A percentile compares a stretch with the other conserved stretches of the same genome.
These are phyloP conservation scores for Coix lacrymajobi DNA, from an alignment of 176 grass and related monocot species.

Conservation along the genomic window DNA sequence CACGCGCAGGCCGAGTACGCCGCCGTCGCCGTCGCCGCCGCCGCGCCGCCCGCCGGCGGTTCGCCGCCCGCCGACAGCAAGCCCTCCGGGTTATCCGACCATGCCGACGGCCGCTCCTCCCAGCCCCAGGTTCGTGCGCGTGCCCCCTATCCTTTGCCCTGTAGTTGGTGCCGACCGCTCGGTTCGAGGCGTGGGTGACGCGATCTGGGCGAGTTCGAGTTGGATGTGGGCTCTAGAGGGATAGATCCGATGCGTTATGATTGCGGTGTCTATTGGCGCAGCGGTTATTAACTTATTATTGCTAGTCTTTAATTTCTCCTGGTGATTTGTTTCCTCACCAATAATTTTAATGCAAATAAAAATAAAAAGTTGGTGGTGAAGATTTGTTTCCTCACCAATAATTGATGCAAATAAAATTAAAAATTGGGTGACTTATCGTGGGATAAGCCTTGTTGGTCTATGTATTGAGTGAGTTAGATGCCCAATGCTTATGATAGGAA, in stretches of 20 bases:
- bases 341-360: neutral
- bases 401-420: no score
- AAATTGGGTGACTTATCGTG: no score
- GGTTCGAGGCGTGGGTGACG: neutral
- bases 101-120: constrained; percentile 46
- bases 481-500: neutral
- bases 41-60: neutral
- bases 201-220: neutral
- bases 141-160: neutral
- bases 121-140: constrained; percentile 33
- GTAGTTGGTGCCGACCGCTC: neutral
- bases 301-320: neutral
- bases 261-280: neutral
- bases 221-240: neutral
- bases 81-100: constrained; percentile 50
- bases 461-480: neutral
- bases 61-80: constrained; percentile 40
- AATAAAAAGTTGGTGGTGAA: neutral
- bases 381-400: no score
- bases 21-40: neutral
- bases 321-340: neutral
- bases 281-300: neutral
- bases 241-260: neutral
- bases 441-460: neutral
- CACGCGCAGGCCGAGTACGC: constrained; percentile 21